Conservation (phyloP, 345 rosid genomes). For the Anacardium occidentale region DNA sequence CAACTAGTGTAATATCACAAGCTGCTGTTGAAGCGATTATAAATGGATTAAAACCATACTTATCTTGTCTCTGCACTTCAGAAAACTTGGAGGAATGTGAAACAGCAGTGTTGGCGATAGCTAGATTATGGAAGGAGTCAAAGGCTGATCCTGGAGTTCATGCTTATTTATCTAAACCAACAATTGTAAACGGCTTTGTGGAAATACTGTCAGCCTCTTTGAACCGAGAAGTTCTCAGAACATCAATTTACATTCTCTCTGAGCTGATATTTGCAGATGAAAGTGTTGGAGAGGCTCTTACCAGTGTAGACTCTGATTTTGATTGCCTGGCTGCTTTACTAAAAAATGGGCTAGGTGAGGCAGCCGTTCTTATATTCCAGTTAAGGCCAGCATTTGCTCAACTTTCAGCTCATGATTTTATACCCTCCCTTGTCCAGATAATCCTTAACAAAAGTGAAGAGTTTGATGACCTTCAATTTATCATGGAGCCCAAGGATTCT, state of each 20-base stretch:
- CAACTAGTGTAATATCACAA: slow-evolving; percentile 66
- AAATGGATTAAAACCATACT: slow-evolving; percentile 45
- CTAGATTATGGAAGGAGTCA: slow-evolving; percentile 55
- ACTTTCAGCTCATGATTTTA: slow-evolving; percentile 49
- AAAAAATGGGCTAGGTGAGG: slow-evolving; percentile 61
- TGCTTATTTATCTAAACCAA: slow-evolving; percentile 49
- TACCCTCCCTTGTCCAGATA: slow-evolving; percentile 54
- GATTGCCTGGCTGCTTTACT: slow-evolving; percentile 55
- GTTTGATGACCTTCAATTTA: slow-evolving; percentile 33
- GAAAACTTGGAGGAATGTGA: slow-evolving; percentile 63
- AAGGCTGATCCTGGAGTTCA: slow-evolving; percentile 52
- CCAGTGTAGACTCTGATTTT: slow-evolving; percentile 58
- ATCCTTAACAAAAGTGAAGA: slow-evolving; percentile 38
- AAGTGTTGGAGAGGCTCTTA: slow-evolving; percentile 48
- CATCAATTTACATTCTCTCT: slow-evolving; percentile 50
- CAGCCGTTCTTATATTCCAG: slow-evolving; percentile 56
- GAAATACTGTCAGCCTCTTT: slow-evolving; percentile 60
- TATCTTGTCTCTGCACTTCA: slow-evolving; percentile 58
- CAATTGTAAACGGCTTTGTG: slow-evolving; percentile 50
- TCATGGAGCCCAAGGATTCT: slow-evolving; percentile 55
- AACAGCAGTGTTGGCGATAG: slow-evolving; percentile 47
- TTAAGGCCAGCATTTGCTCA: slow-evolving; percentile 48
- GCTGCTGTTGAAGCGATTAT: slow-evolving; percentile 49
- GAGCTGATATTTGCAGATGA: slow-evolving; percentile 46
- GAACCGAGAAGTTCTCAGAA: slow-evolving; percentile 47